Conservation (phyloP, 2,329 filamentous ascomycete genomes). For the Truncatella angustata region DNA sequence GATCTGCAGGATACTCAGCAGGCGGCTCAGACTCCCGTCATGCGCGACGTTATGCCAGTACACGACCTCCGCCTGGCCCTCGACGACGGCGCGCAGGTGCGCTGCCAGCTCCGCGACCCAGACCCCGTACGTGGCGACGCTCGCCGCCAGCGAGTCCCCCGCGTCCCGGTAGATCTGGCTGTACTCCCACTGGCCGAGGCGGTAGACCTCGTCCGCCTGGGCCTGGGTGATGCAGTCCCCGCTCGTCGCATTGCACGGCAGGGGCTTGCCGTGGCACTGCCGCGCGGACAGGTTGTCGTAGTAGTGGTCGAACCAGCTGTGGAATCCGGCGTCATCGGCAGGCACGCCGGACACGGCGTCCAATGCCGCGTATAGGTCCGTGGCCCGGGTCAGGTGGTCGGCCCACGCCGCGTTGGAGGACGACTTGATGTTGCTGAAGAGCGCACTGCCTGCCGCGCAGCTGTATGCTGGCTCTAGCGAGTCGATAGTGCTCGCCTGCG, state of each 20-base stretch:
- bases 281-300: slow-evolving; percentile 80
- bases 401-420: slow-evolving; percentile 53
- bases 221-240: slow-evolving; percentile 58
- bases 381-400: slow-evolving; percentile 58
- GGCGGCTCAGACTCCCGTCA: slow-evolving; percentile 67
- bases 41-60: slow-evolving; percentile 81
- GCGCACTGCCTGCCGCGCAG: slow-evolving; percentile 51
- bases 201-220: slow-evolving; percentile 68
- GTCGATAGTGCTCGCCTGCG: slow-evolving; percentile 61
- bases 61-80: slow-evolving; percentile 28
- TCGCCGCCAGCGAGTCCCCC: slow-evolving; percentile 58
- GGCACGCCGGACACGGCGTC: slow-evolving; percentile 69
- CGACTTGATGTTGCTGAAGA: slow-evolving; percentile 45
- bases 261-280: slow-evolving; percentile 70
- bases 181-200: slow-evolving; percentile 79
- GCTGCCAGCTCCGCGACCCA: slow-evolving; percentile 70
- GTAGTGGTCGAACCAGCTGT: slow-evolving; percentile 75
- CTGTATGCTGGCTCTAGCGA: slow-evolving; percentile 72
- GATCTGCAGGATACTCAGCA: slow-evolving; percentile 69
- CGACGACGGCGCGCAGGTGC: slow-evolving; percentile 58
- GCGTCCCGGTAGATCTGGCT: slow-evolving; percentile 72
- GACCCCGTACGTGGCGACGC: slow-evolving; percentile 63
- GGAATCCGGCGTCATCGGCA: slow-evolving; percentile 57
- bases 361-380: slow-evolving; percentile 54
- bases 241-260: slow-evolving; percentile 62